Base-by-base conservation (phyloP, 202 grass and related monocot genomes). In the Panicum virgatum region DNA sequence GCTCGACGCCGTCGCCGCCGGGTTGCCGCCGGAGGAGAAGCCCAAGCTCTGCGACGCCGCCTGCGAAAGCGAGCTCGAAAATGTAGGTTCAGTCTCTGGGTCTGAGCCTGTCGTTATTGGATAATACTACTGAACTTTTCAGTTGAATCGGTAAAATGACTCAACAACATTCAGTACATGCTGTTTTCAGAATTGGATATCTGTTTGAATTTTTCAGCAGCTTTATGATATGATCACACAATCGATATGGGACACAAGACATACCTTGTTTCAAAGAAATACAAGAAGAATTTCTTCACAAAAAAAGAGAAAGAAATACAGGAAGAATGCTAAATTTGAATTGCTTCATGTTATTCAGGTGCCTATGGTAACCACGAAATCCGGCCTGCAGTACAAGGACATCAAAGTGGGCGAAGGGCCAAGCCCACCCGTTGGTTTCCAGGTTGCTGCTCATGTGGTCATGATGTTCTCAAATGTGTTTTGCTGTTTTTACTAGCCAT, bases 11-110 rank as follows among this genome's bases (percentile, higher is more conserved):
- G 32, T 83, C 77, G 96, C 90, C 66, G 92, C 51, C 11, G 96
- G 92, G n/a, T 84, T 98, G 90, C 96, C 92, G 7, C 92, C 89
- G n/a, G 96, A 95, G 85, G 88, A 98, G 78, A 98, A 98, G 73
- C 92, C 92, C 64, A 98, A 86, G 72, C 72, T 98, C 66, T 95
- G 96, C 69, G 90, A 93, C 26, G 87, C 70, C 46, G 47, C 77
- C 66, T 95, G 96, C 47, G 92, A 93, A 84, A 83, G 82, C 69
- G 90, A 95, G 60, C 89, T 98, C 86, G 87, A 91, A 54, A 98
- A 98, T 91, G 92, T 98, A 85, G 72, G 84, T 89, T 80, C 63
- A 89, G 67, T 72, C 62, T 67, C 62, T 12, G 62, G 39, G 18
- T 34, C 32, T 34, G 32, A 4, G 3, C 1, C 45, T 42, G 19